phyloP scores from a whole-genome alignment of 2,329 filamentous ascomycete genomes.

The Biscogniauxia marginata region DNA sequence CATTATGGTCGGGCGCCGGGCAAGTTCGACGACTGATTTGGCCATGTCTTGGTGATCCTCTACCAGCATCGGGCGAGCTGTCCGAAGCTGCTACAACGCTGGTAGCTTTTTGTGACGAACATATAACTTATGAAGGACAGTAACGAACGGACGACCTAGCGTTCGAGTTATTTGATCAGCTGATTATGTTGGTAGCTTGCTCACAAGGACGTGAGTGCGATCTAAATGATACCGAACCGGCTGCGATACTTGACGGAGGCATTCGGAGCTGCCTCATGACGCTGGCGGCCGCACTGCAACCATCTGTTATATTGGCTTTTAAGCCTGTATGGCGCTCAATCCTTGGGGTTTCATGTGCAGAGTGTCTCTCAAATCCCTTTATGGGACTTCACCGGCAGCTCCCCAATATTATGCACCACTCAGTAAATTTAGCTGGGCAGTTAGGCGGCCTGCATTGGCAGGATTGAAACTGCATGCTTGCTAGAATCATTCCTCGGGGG shows the following conservation, averaged over 20 bases:
- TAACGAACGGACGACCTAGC: neutral
- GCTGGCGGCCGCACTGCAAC: neutral
- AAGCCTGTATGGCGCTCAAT: neutral
- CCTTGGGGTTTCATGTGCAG: neutral
- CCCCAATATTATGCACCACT: neutral
- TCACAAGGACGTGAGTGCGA: neutral
- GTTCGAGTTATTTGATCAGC: neutral
- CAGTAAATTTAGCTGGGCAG: neutral
- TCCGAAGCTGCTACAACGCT: neutral
- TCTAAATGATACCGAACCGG: neutral
- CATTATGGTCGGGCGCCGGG: conserved; percentile 5
- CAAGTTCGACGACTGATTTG: conserved; percentile 3
- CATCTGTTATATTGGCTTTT: neutral
- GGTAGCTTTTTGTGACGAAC: neutral
- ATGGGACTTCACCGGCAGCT: neutral
- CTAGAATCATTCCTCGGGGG: neutral
- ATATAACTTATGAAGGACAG: neutral
- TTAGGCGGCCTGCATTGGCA: neutral
- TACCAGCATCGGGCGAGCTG: neutral
- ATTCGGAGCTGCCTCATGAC: neutral
- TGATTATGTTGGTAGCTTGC: neutral
- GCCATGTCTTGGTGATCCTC: neutral
- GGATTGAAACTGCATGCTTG: neutral
- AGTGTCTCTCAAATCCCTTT: neutral
- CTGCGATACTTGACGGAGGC: neutral